A percentile compares a stretch with the other conserved stretches of the same genome.
Evolutionary conservation across 1,139 yeast species (phyloP).

Genomic region (Kodamaea arcana): DNA sequence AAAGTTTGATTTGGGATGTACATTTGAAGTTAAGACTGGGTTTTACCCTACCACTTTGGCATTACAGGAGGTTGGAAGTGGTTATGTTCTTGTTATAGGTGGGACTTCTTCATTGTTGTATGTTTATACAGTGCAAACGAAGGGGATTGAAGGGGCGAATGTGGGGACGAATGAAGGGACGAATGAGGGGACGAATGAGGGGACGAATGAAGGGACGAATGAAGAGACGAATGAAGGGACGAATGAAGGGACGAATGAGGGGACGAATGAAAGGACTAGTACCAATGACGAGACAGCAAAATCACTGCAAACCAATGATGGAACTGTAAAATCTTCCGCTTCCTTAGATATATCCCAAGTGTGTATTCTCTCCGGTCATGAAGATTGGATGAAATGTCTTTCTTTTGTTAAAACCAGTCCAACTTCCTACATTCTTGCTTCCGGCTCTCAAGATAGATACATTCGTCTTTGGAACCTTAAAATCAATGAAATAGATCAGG

Average conservation of each 20-base stretch:
- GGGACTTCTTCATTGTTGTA: conserved; percentile 66
- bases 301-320: no score
- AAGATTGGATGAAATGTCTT: conserved; percentile 85
- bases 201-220: neutral
- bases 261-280: neutral
- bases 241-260: neutral
- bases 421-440: conserved; percentile 60
- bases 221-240: neutral
- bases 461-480: conserved; percentile 80
- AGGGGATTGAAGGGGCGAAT: conserved; percentile 5
- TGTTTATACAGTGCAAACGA: conserved; percentile 39
- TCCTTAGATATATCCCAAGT: no score
- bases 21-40: conserved; percentile 42
- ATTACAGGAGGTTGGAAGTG: conserved; percentile 35
- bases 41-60: conserved; percentile 67
- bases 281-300: no score
- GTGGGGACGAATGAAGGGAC: neutral
- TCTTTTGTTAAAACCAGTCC: conserved; percentile 50
- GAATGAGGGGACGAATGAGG: neutral
- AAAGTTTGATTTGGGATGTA: conserved; percentile 24
- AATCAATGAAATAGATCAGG: conserved; percentile 41
- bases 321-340: no score
- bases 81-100: conserved; percentile 66
- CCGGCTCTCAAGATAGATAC: conserved; percentile 87
- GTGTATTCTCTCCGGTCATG: conserved; percentile 79